Percentiles rank a stretch among this genome's conserved stretches.
phyloP scores from a whole-genome alignment of 1,139 yeast species.

The Sugiyamaella neomexicana region DNA sequence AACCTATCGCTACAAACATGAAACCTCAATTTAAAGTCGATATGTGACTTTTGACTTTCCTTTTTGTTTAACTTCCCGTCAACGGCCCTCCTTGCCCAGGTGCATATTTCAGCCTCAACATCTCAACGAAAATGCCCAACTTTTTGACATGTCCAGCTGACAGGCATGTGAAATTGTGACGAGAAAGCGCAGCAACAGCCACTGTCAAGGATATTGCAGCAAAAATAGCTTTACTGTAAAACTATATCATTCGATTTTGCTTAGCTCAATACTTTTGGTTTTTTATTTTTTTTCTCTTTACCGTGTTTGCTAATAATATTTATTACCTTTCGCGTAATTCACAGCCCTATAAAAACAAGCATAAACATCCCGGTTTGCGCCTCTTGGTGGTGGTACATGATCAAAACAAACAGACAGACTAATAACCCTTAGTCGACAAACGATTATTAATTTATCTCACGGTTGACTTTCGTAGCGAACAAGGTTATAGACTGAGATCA shows the following conservation, averaged over 20 bases:
- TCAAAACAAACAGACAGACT: background rate
- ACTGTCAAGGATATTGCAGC: background rate
- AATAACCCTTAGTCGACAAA: no score
- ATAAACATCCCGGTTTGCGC: slow-evolving; percentile 1
- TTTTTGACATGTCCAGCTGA: slow-evolving; percentile 12
- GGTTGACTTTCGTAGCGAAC: background rate
- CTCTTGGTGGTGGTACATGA: background rate
- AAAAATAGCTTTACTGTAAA: background rate
- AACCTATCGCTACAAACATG: background rate
- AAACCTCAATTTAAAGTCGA: background rate
- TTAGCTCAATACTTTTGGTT: background rate
- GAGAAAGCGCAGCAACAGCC: background rate
- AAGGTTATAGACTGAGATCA: no score
- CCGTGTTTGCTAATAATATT: background rate
- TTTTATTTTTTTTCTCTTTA: background rate
- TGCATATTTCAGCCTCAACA: slow-evolving; percentile 6
- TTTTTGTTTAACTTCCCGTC: slow-evolving; percentile 8
- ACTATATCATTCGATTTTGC: background rate
- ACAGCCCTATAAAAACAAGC: slow-evolving; percentile 5
- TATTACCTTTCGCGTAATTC: background rate
- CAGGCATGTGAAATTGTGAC: slow-evolving; percentile 9
- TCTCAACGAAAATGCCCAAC: slow-evolving; percentile 16
- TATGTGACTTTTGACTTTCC: slow-evolving; percentile 6
- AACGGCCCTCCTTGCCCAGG: slow-evolving; percentile 7
- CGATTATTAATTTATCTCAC: background rate